These are phyloP conservation scores for Jaenimonas drosophilae DNA, from an alignment of 208 protist genomes.

Conservation along the genomic window DNA sequence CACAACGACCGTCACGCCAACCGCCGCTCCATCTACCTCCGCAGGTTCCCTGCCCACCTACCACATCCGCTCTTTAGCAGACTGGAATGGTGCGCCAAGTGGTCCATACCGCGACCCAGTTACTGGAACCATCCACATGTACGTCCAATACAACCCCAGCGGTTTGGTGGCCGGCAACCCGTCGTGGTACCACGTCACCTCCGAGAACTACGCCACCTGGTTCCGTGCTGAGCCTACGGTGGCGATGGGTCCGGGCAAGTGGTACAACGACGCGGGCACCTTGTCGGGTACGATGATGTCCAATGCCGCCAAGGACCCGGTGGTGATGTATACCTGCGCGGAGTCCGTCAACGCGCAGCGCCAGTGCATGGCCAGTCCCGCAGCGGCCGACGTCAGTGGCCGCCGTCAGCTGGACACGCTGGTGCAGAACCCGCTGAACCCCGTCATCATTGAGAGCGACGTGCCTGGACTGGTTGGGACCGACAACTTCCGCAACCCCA, in stretches of 20 bases:
- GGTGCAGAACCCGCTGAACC: slow-evolving; percentile 7
- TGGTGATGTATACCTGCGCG: slow-evolving; percentile 36
- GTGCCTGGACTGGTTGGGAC: slow-evolving; percentile 5
- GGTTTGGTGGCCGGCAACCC: slow-evolving; percentile 45
- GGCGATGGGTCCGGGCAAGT: slow-evolving; percentile 20
- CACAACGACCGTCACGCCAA: not conserved
- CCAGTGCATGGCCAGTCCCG: slow-evolving; percentile 29
- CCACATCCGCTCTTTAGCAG: slow-evolving; percentile 28
- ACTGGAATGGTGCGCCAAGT: slow-evolving; percentile 66
- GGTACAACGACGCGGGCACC: slow-evolving; percentile 32
- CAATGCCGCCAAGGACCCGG: slow-evolving; percentile 21
- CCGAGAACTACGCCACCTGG: slow-evolving; percentile 52
- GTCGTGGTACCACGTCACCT: slow-evolving; percentile 50
- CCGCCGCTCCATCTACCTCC: too few species aligned
- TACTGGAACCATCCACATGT: slow-evolving; percentile 34
- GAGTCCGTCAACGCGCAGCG: slow-evolving; percentile 27
- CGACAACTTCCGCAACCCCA: slow-evolving; percentile 10
- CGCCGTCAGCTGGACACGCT: slow-evolving; percentile 15
- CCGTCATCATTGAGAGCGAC: slow-evolving; percentile 5
- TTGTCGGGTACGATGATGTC: slow-evolving; percentile 44
- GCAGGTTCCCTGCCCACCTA: slow-evolving; percentile 36
- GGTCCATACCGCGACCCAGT: slow-evolving; percentile 48
- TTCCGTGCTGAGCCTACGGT: slow-evolving; percentile 10
- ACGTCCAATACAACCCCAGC: slow-evolving; percentile 65
- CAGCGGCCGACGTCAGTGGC: slow-evolving; percentile 10